These are phyloP conservation scores for Seiridium cupressi DNA, from an alignment of 2,329 filamentous ascomycete species.

Conservation along the genomic window DNA sequence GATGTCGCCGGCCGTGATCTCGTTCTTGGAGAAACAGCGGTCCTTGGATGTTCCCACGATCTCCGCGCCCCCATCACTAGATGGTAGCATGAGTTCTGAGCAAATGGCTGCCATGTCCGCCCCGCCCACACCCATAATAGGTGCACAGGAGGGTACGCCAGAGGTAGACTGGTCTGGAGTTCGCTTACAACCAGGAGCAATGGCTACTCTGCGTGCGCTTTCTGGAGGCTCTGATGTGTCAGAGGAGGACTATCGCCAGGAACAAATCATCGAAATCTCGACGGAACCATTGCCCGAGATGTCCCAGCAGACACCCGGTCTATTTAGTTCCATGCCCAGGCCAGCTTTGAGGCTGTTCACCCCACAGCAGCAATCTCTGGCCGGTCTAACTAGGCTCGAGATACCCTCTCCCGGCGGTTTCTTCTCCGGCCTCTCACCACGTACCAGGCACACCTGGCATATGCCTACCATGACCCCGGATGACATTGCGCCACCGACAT, in stretches of 20 bases:
- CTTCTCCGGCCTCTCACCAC: slow-evolving; percentile 79
- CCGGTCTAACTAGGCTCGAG: slow-evolving; percentile 76
- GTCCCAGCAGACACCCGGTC: slow-evolving; percentile 48
- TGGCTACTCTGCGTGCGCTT: slow-evolving; percentile 77
- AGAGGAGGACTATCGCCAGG: slow-evolving; percentile 62
- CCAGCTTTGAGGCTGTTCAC: slow-evolving; percentile 36
- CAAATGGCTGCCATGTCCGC: slow-evolving; percentile 82
- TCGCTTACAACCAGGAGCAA: slow-evolving; percentile 73
- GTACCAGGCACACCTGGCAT: slow-evolving; percentile 80
- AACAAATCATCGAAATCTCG: slow-evolving; percentile 52
- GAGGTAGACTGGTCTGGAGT: slow-evolving; percentile 70
- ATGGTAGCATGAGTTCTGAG: slow-evolving; percentile 85
- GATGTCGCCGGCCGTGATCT: slow-evolving; percentile 73
- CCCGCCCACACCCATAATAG: slow-evolving; percentile 77
- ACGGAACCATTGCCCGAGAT: slow-evolving; percentile 46
- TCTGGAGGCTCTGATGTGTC: slow-evolving; percentile 52
- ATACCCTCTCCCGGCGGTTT: slow-evolving; percentile 91
- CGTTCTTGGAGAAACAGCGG: slow-evolving; percentile 64
- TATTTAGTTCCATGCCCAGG: slow-evolving; percentile 42
- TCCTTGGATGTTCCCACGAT: slow-evolving; percentile 67
- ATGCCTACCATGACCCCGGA: slow-evolving; percentile 53
- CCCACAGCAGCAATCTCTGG: slow-evolving; percentile 57
- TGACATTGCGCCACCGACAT: slow-evolving; percentile 66
- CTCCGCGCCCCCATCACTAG: slow-evolving; percentile 82
- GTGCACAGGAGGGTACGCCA: slow-evolving; percentile 49